Conservation (phyloP, 2,329 filamentous ascomycete genomes). For the Phyllosticta ampelicida region DNA sequence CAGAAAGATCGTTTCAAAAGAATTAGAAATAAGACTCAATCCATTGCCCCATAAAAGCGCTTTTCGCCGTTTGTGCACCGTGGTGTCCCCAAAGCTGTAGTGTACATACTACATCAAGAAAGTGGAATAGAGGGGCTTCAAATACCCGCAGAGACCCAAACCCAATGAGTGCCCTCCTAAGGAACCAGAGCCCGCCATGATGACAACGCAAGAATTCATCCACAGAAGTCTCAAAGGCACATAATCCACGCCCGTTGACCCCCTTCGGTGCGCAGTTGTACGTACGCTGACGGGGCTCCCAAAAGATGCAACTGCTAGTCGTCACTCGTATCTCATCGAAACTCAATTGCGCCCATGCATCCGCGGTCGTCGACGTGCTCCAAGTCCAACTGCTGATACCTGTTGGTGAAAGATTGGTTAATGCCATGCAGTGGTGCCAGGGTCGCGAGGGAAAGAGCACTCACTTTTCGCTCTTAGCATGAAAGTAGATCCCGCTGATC, state of each 20-base stretch:
- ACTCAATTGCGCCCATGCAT: constrained; percentile 79
- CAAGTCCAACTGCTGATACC: constrained; percentile 86
- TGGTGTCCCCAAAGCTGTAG: constrained; percentile 6
- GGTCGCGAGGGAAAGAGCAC: constrained; percentile 26
- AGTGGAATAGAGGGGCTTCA: not conserved
- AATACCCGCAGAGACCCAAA: constrained; percentile 1
- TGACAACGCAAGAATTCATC: constrained; percentile 5
- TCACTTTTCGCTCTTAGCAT: constrained; percentile 95
- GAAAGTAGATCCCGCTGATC: constrained; percentile 93
- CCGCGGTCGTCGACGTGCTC: constrained; percentile 78
- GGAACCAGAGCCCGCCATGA: constrained; percentile 10
- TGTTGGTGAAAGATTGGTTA: constrained; percentile 26
- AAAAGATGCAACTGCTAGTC: constrained; percentile 11
- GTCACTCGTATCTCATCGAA: constrained; percentile 49
- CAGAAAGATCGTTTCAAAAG: not conserved
- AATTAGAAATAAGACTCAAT: not conserved
- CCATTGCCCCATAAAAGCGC: constrained; percentile 3
- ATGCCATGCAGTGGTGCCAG: not conserved
- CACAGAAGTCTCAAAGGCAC: constrained; percentile 3
- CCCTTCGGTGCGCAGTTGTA: not conserved
- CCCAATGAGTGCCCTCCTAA: constrained; percentile 4
- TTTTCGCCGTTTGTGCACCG: constrained; percentile 9
- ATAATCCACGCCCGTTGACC: not conserved
- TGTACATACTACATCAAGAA: constrained; percentile 9
- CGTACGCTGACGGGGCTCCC: constrained; percentile 1